phyloP scores from a whole-genome alignment of 2,329 filamentous ascomycete genomes.

The Coniochaeta sp. region DNA sequence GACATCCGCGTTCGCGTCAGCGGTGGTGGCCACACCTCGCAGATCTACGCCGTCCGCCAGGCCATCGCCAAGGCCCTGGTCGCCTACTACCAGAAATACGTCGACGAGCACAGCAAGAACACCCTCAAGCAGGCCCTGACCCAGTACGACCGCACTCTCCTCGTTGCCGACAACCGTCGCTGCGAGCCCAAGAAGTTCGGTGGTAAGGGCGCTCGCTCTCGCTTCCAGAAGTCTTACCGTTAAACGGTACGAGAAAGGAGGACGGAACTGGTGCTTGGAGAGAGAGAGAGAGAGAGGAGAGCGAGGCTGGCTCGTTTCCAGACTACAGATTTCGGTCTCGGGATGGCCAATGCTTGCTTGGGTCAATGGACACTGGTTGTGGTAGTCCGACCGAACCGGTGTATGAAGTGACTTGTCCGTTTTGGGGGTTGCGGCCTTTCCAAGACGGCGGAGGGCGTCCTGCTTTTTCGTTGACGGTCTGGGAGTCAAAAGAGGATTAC shows the following conservation, averaged over 20 bases:
- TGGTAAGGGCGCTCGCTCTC: conserved; percentile 87
- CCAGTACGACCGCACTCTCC: conserved; percentile 61
- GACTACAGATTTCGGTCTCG: neutral
- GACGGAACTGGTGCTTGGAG: neutral
- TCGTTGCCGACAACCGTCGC: conserved; percentile 98
- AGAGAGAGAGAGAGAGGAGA: neutral
- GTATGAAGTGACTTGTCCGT: conserved; percentile 3
- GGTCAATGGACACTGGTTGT: conserved; percentile 8
- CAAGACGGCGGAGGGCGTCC: conserved; percentile 4
- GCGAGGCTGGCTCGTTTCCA: neutral
- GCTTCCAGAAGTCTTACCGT: conserved; percentile 99
- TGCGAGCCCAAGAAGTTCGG: conserved; percentile 99
- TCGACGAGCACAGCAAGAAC: conserved; percentile 99
- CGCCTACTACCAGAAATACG: conserved; percentile 99
- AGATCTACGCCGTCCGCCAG: conserved; percentile 88
- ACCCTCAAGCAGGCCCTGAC: conserved; percentile 95
- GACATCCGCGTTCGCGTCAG: conserved; percentile 96
- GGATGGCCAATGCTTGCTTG: conserved; percentile 17
- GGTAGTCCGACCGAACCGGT: conserved; percentile 3
- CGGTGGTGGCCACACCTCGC: conserved; percentile 95
- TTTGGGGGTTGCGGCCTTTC: conserved; percentile 6
- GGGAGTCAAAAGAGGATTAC: conserved; percentile 24
- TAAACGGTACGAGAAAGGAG: conserved; percentile 40
- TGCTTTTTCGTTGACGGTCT: conserved; percentile 10
- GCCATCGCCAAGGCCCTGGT: conserved; percentile 97